phyloP scores from a whole-genome alignment of 768 basidiomycete genomes.

The Suillus clintonianus region DNA sequence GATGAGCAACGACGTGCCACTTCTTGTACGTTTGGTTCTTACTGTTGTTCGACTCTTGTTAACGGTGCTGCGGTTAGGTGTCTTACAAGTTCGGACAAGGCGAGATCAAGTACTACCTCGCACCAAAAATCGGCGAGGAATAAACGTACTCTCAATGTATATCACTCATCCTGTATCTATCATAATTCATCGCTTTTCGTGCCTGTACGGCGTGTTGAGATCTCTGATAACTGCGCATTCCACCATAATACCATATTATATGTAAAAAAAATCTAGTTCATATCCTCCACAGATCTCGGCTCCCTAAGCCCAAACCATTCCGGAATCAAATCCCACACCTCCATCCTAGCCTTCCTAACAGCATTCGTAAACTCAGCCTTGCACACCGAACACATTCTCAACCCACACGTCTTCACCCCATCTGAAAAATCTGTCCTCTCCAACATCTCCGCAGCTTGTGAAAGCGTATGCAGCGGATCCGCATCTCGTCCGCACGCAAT shows the following conservation, averaged over 20 bases:
- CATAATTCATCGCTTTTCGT: slow-evolving; percentile 4
- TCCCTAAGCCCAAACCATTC: slow-evolving; percentile 59
- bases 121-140: slow-evolving; percentile 93
- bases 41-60: neutral
- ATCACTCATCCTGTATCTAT: slow-evolving; percentile 4
- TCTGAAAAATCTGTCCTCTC: slow-evolving; percentile 69
- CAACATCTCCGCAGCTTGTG: slow-evolving; percentile 73
- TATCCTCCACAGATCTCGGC: neutral
- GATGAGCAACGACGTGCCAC: slow-evolving; percentile 91
- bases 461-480: slow-evolving; percentile 69
- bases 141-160: slow-evolving; percentile 29
- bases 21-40: slow-evolving; percentile 57
- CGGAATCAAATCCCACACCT: slow-evolving; percentile 63
- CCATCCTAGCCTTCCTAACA: slow-evolving; percentile 50
- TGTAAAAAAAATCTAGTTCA: neutral
- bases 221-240: neutral
- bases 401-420: slow-evolving; percentile 52
- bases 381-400: slow-evolving; percentile 55
- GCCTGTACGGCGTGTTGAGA: neutral
- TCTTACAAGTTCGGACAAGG: slow-evolving; percentile 90
- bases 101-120: slow-evolving; percentile 90
- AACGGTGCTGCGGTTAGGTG: slow-evolving; percentile 48
- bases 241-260: neutral
- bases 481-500: slow-evolving; percentile 73
- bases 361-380: slow-evolving; percentile 48